A percentile compares a stretch with the other conserved stretches of the same genome.
phyloP scores from a whole-genome alignment of 371 early-diverging fungal species.

The Mortierella sp. region DNA sequence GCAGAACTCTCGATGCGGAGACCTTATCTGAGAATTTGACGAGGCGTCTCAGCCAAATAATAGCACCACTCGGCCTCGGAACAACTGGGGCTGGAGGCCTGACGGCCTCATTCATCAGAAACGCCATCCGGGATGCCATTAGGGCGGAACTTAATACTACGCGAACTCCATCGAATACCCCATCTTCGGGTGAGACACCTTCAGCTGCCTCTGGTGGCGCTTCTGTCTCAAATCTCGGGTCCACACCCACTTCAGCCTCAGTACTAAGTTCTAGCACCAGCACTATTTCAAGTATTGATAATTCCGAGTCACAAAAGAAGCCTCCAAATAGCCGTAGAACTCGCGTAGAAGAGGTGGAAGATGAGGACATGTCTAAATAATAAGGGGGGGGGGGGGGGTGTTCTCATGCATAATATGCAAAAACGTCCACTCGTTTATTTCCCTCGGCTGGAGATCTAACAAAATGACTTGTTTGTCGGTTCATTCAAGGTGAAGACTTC shows the following conservation, averaged over 20 bases:
- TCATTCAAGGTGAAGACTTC: too few relatives aligned
- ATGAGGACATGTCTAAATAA: slow-evolving; percentile 5
- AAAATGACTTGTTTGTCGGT: too few relatives aligned
- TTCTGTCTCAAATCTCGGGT: not conserved
- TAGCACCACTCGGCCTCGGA: slow-evolving; percentile 24
- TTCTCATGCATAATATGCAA: not conserved
- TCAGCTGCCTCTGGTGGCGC: not conserved
- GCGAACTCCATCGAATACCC: not conserved
- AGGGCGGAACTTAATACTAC: slow-evolving; percentile 36
- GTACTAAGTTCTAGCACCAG: not conserved
- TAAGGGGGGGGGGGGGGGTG: too few relatives aligned
- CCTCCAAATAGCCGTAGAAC: slow-evolving; percentile 15
- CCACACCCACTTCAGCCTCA: not conserved
- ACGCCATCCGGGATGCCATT: slow-evolving; percentile 32
- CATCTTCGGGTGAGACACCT: not conserved
- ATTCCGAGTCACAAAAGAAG: not conserved
- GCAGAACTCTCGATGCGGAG: slow-evolving; percentile 14
- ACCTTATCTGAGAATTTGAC: slow-evolving; percentile 33
- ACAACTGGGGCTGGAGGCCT: slow-evolving; percentile 4
- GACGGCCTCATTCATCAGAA: slow-evolving; percentile 11
- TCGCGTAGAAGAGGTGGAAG: slow-evolving; percentile 27
- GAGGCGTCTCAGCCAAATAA: slow-evolving; percentile 27
- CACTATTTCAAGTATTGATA: not conserved
- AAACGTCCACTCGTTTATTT: too few relatives aligned
- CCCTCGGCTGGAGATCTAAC: not conserved